Base-by-base conservation (phyloP, 2,329 filamentous ascomycete species). In the Xylaria sp. region DNA sequence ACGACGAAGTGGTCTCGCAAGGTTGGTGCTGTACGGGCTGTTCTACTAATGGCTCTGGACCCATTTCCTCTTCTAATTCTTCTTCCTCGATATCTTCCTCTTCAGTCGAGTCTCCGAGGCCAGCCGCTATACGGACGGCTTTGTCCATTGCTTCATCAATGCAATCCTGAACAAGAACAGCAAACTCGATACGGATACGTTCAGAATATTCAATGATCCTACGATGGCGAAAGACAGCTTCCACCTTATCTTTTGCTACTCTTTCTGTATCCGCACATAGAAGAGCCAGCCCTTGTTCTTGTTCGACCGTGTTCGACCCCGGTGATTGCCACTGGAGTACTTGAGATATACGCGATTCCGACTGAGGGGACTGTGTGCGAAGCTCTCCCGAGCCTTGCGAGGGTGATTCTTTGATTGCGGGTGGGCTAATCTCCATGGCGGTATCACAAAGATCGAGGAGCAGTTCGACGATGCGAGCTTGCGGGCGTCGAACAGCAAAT, bases 321-420 rank as follows among this genome's bases (percentile, higher is more conserved):
- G 96, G 96, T 5, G 95, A 97, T 76, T 97, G 94, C 96, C 97
- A 99, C 78, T 97, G 94, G 72, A 97, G 80, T 6, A 99, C 94
- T 79, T 99, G 96, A 1, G 93, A 92, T 73, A 98, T 97, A 36
- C 95, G 90, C 50, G 93, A 96, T 78, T 99, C 96, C 0, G 97
- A 99, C 76, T 97, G 93, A 0, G 96, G 96, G 4, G 96, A 99
- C 77, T 97, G 92, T 0, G 95, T 97, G 55, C 95, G 90, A 70
- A 98, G 90, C 70, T 97, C 94, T 57, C 92, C 91, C 8, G 87
- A 85, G 55, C 85, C 79, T 72, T 91, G 88, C 2, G 88, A 85
- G 9, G 90, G 87, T 3, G 89, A 86, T 72, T 98, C 95, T 76
- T 97, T 98, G 81, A 99, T 92, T 6, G 94, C 91, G 6, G 96